A percentile compares a stretch with the other conserved stretches of the same genome.
Evolutionary conservation across 805 yeast species (phyloP).

Genomic region (Starmerella etchellsii): DNA sequence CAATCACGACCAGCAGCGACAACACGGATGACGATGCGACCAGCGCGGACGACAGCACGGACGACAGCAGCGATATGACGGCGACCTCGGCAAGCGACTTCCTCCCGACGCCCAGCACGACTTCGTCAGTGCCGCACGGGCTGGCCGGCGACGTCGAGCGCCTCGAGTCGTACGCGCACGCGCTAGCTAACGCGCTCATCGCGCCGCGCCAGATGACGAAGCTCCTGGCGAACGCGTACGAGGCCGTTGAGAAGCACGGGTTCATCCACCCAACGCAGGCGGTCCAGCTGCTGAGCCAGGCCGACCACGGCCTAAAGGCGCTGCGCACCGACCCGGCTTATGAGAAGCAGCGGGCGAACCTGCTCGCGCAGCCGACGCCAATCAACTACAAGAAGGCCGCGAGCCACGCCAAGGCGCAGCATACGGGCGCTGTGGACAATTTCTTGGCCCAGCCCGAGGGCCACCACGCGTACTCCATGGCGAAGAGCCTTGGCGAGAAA

Average conservation of each 20-base stretch:
- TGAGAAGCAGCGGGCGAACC: conserved; percentile 5
- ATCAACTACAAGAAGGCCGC: conserved; percentile 9
- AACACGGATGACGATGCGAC: too few species aligned
- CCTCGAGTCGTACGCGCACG: conserved; percentile 13
- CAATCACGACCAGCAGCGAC: neutral
- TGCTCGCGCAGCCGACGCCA: conserved; percentile 11
- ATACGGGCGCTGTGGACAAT: conserved; percentile 10
- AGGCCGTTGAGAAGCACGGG: conserved; percentile 12
- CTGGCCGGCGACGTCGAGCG: conserved; percentile 2
- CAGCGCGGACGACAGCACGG: neutral
- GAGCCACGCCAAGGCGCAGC: conserved; percentile 1
- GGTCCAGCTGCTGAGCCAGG: conserved; percentile 9
- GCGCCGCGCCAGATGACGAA: conserved; percentile 15
- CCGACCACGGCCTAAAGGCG: conserved; percentile 7
- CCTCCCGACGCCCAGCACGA: conserved; percentile 1
- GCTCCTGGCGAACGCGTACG: conserved; percentile 7
- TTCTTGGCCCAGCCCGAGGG: conserved; percentile 11
- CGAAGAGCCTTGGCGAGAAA: conserved; percentile 5
- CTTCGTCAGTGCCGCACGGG: conserved; percentile 3
- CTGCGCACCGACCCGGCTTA: conserved; percentile 15
- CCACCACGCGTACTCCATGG: conserved; percentile 1
- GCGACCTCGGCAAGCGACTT: neutral
- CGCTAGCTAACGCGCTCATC: conserved; percentile 14
- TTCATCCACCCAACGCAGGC: conserved; percentile 12
- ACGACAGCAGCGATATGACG: neutral